These are phyloP conservation scores for Paramecium bursaria DNA, from an alignment of 73 alveolate species.

Conservation along the genomic window DNA sequence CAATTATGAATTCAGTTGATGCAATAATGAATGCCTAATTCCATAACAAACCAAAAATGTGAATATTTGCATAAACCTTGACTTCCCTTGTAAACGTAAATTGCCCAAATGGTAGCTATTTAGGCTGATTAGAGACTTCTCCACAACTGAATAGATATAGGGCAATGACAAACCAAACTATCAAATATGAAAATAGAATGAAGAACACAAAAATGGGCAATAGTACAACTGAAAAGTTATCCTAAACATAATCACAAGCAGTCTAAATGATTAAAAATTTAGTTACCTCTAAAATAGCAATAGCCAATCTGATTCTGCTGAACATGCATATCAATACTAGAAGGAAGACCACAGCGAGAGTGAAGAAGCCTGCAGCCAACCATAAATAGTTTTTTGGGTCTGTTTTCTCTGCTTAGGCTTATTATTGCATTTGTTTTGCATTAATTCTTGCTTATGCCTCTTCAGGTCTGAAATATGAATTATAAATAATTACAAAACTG, in stretches of 20 bases:
- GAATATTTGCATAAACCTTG: conserved; percentile 63
- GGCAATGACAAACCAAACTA: conserved; percentile 87
- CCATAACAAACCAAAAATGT: conserved; percentile 93
- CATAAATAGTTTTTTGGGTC: conserved; percentile 28
- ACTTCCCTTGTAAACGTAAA: conserved; percentile 32
- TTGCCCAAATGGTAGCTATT: conserved; percentile 56
- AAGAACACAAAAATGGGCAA: conserved; percentile 88
- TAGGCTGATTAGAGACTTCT: conserved; percentile 74
- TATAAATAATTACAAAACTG: too few species aligned
- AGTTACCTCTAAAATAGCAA: conserved; percentile 82
- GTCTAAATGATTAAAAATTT: not conserved
- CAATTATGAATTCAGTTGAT: conserved; percentile 89
- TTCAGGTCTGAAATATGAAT: too few species aligned
- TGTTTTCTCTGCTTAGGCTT: not conserved
- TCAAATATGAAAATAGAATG: conserved; percentile 76
- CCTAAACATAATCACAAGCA: conserved; percentile 49
- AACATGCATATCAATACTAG: conserved; percentile 83
- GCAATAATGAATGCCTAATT: conserved; percentile 90
- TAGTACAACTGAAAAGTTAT: conserved; percentile 68
- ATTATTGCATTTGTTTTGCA: conserved; percentile 19
- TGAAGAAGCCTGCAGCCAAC: conserved; percentile 36
- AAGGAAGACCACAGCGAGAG: conserved; percentile 74
- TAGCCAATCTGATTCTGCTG: conserved; percentile 90
- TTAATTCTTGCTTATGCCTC: conserved; percentile 20
- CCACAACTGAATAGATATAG: conserved; percentile 87